Evolutionary conservation across 352 stramenopile species (phyloP).

Genomic region (Phytophthora palmivora): DNA sequence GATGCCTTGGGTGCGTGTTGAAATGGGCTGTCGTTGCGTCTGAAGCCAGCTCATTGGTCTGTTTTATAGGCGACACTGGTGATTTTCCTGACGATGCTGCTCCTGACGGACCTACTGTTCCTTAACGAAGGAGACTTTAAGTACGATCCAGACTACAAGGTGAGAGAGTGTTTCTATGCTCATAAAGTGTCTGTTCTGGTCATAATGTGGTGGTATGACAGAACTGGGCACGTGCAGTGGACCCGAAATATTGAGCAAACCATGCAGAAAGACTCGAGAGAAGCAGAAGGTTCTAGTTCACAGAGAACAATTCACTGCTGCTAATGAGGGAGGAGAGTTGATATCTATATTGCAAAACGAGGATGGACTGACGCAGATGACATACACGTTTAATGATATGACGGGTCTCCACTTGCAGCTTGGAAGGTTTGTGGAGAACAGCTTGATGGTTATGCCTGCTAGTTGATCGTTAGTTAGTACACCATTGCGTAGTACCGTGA

Average conservation of each 20-base stretch:
- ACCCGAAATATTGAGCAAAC: constrained; percentile 75
- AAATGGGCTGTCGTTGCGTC: too few relatives aligned
- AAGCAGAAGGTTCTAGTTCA: too few relatives aligned
- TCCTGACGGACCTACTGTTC: constrained; percentile 79
- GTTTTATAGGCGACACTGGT: constrained; percentile 68
- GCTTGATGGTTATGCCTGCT: not conserved
- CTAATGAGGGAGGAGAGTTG: constrained; percentile 11
- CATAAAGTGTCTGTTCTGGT: constrained; percentile 3
- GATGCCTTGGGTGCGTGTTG: constrained; percentile 81
- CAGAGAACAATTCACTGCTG: too few relatives aligned
- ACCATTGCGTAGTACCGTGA: constrained; percentile 57
- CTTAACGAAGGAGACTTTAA: constrained; percentile 78
- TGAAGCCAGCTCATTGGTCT: too few relatives aligned
- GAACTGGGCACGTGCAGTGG: constrained; percentile 80
- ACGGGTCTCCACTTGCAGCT: constrained; percentile 7
- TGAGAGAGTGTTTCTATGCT: constrained; percentile 16
- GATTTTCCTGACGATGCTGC: constrained; percentile 77
- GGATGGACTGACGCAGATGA: constrained; percentile 21
- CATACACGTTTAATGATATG: constrained; percentile 14
- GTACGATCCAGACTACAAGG: constrained; percentile 89
- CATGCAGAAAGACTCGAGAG: too few relatives aligned
- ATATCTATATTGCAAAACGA: constrained; percentile 41
- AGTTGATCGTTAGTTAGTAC: constrained; percentile 11
- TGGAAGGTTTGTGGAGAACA: constrained; percentile 1
- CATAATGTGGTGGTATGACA: constrained; percentile 22